Evolutionary conservation across 2,329 filamentous ascomycete genomes (phyloP).

Genomic region (Phoma sp.): DNA sequence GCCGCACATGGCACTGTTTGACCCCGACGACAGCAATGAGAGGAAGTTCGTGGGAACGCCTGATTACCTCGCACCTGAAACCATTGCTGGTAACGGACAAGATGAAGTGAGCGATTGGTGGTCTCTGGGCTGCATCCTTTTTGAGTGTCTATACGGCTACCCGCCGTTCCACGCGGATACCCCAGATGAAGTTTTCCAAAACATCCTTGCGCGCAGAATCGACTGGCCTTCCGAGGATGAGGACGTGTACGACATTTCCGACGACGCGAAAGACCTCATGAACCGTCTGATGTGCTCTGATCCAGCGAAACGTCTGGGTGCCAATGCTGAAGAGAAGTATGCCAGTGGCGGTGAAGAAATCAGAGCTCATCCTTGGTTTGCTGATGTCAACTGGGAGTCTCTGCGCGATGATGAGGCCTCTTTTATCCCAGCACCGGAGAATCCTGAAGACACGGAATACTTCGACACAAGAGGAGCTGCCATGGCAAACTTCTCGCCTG

Average conservation of each 20-base stretch:
- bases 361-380: conserved; percentile 86
- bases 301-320: conserved; percentile 79
- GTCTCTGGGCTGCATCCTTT: conserved; percentile 98
- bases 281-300: conserved; percentile 88
- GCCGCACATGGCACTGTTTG: conserved; percentile 90
- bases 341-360: conserved; percentile 89
- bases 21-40: conserved; percentile 84
- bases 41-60: conserved; percentile 95
- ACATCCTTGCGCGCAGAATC: conserved; percentile 87
- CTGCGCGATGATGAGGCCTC: conserved; percentile 94
- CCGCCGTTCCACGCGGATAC: conserved; percentile 92
- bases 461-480: conserved; percentile 93
- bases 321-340: conserved; percentile 83
- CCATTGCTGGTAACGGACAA: conserved; percentile 91
- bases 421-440: conserved; percentile 89
- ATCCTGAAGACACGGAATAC: conserved; percentile 97
- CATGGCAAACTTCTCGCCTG: conserved; percentile 88
- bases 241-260: conserved; percentile 75
- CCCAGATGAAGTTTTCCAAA: conserved; percentile 94
- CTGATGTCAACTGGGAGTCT: conserved; percentile 84
- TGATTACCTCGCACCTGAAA: conserved; percentile 95
- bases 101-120: conserved; percentile 99
- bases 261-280: conserved; percentile 91
- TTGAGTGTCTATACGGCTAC: conserved; percentile 91
- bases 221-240: conserved; percentile 88